Percentiles rank a stretch among this genome's conserved stretches.
These are phyloP conservation scores for Amylostereum chailletii DNA, from an alignment of 1,284 basidiomycete genomes.

Conservation along the genomic window DNA sequence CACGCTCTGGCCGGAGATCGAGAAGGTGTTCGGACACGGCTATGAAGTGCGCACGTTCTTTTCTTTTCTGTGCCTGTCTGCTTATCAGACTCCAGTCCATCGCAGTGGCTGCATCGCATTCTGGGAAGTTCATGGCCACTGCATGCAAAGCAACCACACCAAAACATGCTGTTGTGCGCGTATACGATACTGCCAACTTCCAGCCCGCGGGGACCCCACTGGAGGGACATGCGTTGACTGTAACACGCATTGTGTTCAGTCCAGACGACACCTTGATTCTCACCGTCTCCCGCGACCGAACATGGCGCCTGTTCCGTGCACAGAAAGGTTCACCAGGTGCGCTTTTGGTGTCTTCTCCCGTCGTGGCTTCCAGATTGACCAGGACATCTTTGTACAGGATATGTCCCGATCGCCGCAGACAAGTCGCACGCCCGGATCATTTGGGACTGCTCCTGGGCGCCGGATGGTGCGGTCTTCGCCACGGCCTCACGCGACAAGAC, in stretches of 20 bases:
- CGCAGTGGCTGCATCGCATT: conserved; percentile 65
- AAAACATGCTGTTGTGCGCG: conserved; percentile 85
- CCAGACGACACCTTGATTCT: conserved; percentile 73
- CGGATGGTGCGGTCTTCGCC: conserved; percentile 70
- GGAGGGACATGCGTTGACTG: conserved; percentile 80
- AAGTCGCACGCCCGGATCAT: conserved; percentile 91
- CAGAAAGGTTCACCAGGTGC: conserved; percentile 27
- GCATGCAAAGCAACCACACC: conserved; percentile 83
- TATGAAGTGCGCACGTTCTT: conserved; percentile 66
- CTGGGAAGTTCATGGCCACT: conserved; percentile 73
- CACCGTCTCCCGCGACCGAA: conserved; percentile 85
- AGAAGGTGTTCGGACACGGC: conserved; percentile 97
- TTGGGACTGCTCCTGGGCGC: conserved; percentile 88
- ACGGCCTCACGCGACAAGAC: conserved; percentile 96
- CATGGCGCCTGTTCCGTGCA: conserved; percentile 79
- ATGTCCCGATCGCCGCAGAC: conserved; percentile 54
- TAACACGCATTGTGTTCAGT: conserved; percentile 87
- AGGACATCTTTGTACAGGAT: conserved; percentile 31
- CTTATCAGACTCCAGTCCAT: conserved; percentile 47
- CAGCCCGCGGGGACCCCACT: conserved; percentile 65
- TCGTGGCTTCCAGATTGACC: background rate
- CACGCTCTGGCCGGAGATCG: conserved; percentile 95
- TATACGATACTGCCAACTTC: conserved; percentile 71
- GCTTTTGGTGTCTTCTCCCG: conserved; percentile 6
- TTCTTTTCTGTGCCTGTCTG: conserved; percentile 5